Conservation (phyloP, 352 stramenopile species). For the Phytophthora lateralis region DNA sequence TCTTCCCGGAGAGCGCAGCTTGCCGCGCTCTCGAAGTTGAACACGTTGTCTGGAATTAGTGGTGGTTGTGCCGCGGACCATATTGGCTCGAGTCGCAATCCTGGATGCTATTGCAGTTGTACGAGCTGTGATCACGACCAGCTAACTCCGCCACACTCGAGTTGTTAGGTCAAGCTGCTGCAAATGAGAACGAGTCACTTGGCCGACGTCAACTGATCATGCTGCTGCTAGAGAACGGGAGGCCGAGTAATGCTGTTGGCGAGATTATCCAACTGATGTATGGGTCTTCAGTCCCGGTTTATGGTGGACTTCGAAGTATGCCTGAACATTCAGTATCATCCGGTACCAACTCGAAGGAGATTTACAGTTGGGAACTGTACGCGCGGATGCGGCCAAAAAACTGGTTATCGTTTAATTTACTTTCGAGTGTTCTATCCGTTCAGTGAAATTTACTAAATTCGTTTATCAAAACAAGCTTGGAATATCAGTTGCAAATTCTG, state of each 20-base stretch:
- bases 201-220: slow-evolving; percentile 14
- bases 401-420: no score
- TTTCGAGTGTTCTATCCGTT: no score
- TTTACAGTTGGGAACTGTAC: no score
- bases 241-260: not conserved
- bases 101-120: not conserved
- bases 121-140: not conserved
- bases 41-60: not conserved
- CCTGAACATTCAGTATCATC: no score
- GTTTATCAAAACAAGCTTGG: no score
- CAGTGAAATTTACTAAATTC: no score
- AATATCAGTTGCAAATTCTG: no score
- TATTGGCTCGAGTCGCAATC: not conserved
- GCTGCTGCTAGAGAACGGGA: not conserved
- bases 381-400: no score
- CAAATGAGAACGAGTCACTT: slow-evolving; percentile 5
- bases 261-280: slow-evolving; percentile 1
- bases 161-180: not conserved
- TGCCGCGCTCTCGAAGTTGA: not conserved
- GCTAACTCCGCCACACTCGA: not conserved
- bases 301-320: no score
- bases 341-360: no score
- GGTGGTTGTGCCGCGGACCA: not conserved
- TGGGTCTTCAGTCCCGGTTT: not conserved
- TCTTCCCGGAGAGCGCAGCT: not conserved